A percentile compares a stretch with the other conserved stretches of the same genome.
Conservation (phyloP, 225 moss, liverwort and hornwort genomes). For the Physcomitrium patens region DNA sequence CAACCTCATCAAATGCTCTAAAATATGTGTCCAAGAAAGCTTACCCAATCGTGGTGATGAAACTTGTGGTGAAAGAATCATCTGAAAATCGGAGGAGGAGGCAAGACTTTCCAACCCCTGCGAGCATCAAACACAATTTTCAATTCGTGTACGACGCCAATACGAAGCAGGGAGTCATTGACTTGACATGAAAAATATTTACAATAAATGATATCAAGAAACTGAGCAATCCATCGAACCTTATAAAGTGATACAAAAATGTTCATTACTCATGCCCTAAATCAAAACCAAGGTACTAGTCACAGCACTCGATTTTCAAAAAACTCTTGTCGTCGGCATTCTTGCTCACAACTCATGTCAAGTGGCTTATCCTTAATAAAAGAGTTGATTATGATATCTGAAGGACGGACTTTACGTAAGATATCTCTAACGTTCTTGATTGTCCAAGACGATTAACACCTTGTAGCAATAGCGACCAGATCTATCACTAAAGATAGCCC, state of each 20-base stretch:
- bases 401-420: not conserved
- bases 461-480: not conserved
- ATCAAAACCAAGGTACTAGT: too few relatives aligned
- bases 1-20: not conserved
- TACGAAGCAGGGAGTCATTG: not conserved
- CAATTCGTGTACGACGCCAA: not conserved
- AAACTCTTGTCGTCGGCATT: too few relatives aligned
- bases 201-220: not conserved
- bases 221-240: conserved; percentile 10
- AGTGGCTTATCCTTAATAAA: not conserved
- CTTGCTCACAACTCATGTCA: not conserved
- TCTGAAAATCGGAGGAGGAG: conserved; percentile 86
- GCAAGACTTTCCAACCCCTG: conserved; percentile 91
- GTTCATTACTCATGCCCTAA: too few relatives aligned
- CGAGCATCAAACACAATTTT: conserved; percentile 32
- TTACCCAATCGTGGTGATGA: conserved; percentile 90
- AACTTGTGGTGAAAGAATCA: conserved; percentile 89
- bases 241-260: conserved; percentile 6
- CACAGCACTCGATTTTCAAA: too few relatives aligned
- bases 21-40: conserved; percentile 13
- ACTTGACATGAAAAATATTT: not conserved
- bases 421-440: conserved; percentile 13
- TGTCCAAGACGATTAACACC: not conserved
- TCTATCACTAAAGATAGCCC: not conserved
- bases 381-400: not conserved